Percentiles rank a stretch among this genome's conserved stretches.
phyloP scores from a whole-genome alignment of 2,329 filamentous ascomycete species.

The Talaromyces islandicus region DNA sequence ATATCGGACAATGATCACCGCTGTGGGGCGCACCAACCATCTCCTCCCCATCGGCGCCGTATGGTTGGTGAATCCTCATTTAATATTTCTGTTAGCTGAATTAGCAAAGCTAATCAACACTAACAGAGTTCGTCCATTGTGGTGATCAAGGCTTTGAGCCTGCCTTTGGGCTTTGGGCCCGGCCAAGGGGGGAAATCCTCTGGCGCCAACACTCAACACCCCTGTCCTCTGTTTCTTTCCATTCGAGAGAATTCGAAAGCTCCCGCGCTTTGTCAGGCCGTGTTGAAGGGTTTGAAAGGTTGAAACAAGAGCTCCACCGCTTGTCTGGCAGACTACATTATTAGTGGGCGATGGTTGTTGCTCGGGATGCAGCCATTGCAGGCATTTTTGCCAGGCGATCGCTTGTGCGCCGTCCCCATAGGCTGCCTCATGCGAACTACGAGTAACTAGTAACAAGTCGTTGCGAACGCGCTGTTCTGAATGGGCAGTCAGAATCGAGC shows the following conservation, averaged over 20 bases:
- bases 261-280: background rate
- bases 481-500: too few species aligned
- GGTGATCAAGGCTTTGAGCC: background rate
- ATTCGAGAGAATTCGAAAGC: background rate
- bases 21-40: background rate
- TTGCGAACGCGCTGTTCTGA: too few species aligned
- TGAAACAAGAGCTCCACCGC: background rate
- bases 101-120: too few species aligned
- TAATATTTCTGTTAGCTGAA: too few species aligned
- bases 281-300: background rate
- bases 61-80: too few species aligned
- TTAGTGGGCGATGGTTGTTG: background rate
- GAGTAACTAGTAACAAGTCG: too few species aligned
- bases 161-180: background rate
- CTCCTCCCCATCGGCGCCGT: too few species aligned
- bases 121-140: too few species aligned
- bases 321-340: too few species aligned
- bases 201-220: background rate
- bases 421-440: background rate
- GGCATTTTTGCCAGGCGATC: background rate
- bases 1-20: background rate
- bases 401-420: background rate
- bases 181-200: background rate
- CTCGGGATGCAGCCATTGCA: background rate
- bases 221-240: background rate